Evolutionary conservation across 306 rosid genomes (phyloP), one percentile per base, ranked within the genome.

Genomic region (Mimosa pudica): DNA sequence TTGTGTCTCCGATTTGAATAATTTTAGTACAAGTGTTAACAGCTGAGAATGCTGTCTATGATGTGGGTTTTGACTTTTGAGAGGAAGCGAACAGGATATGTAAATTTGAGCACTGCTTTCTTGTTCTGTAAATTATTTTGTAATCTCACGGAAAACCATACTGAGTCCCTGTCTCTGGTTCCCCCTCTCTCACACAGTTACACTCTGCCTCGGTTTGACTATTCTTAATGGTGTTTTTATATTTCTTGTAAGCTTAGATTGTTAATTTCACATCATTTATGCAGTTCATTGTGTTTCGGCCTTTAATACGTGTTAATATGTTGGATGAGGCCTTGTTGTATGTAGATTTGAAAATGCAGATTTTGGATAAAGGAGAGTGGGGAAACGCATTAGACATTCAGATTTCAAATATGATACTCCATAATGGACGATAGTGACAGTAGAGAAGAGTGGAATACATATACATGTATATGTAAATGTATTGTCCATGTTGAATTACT

Each of bases 81-180:
- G 79, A 61, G 84, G 67, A 83, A 85, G 83, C 81, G 71, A 88
- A 85, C 82, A 51, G 67, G 79, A 38, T 74, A 77, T 87, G 92
- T 88, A 90, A 83, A 87, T 90, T 66, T 82, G 88, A 80, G 81
- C 77, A 68, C 77, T 73, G 74, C 82, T 70, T 78, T 68, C 63
- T 58, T 80, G 77, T 80, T 71, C 49, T 75, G 89, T 89, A 87
- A 77, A 86, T 79, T 86, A 79, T 54, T 66, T 81, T 67, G 14
- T 35, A 75, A 42, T 75, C 80, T 55, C 58, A 47, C 7, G 67
- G 78, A 71, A 82, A 30, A 71, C 68, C 17, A 75, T 36, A 74
- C 4, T 2, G 42, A 38, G 51, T 54, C 11, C 41, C 38, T 24
- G 63, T 12, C 52, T 77, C 46, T 17, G 68, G 41, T 57, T 7